These are phyloP conservation scores for Ilyonectria mors-panacis DNA, from an alignment of 2,329 filamentous ascomycete genomes.

Conservation along the genomic window DNA sequence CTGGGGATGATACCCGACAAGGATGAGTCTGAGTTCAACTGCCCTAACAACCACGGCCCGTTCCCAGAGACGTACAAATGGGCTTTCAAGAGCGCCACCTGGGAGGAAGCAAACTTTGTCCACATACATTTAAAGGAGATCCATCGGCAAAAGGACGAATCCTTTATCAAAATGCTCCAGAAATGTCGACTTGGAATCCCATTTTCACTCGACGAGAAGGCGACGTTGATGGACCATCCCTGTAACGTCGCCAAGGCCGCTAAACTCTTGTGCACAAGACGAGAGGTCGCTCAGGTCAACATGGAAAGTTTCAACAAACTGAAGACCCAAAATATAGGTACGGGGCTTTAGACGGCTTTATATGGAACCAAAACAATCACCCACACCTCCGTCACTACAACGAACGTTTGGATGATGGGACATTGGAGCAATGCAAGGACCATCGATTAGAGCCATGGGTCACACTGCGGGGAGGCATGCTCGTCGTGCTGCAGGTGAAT, in stretches of 20 bases:
- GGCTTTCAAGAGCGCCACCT: constrained; percentile 71
- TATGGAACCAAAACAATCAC: neutral
- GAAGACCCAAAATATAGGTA: constrained; percentile 20
- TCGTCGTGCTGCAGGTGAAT: constrained; percentile 46
- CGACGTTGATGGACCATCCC: constrained; percentile 61
- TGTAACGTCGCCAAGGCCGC: constrained; percentile 52
- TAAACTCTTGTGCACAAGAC: constrained; percentile 29
- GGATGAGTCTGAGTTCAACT: constrained; percentile 33
- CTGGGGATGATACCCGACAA: neutral
- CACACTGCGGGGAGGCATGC: constrained; percentile 34
- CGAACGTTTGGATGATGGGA: constrained; percentile 16
- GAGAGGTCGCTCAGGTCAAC: constrained; percentile 32
- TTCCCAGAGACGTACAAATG: constrained; percentile 69
- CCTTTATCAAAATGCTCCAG: constrained; percentile 69
- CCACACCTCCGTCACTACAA: neutral
- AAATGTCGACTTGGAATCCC: constrained; percentile 65
- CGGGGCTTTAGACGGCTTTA: constrained; percentile 32
- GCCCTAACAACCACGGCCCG: constrained; percentile 52
- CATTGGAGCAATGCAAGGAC: constrained; percentile 17
- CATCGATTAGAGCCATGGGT: constrained; percentile 33
- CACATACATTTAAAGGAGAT: constrained; percentile 68
- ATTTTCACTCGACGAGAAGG: constrained; percentile 55
- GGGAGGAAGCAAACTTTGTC: constrained; percentile 68
- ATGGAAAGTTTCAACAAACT: constrained; percentile 20
- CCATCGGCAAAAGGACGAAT: constrained; percentile 69